phyloP scores from a whole-genome alignment of 306 rosid genomes.

The Sindora glabra region DNA sequence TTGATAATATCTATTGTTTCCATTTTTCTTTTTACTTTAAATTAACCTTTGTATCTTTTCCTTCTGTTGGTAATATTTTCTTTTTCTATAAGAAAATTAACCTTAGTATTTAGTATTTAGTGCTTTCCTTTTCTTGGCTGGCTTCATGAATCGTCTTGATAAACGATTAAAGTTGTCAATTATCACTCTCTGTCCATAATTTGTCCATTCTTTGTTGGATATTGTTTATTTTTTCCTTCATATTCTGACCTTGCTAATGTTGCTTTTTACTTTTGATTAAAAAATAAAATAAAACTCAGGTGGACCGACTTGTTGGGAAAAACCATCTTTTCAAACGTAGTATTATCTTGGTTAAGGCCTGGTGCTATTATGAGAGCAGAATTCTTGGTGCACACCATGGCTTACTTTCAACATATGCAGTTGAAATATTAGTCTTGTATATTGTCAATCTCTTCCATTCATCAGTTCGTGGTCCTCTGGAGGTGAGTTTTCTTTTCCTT shows the following conservation, averaged over 20 bases:
- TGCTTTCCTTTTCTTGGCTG: background rate
- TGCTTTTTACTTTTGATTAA: background rate
- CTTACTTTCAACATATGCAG: slow-evolving; percentile 59
- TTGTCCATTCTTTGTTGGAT: background rate
- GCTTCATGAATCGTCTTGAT: background rate
- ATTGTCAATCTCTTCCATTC: slow-evolving; percentile 49
- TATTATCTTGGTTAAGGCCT: slow-evolving; percentile 57
- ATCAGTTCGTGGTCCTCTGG: slow-evolving; percentile 57
- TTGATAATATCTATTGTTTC: background rate
- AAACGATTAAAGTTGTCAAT: background rate
- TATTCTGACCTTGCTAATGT: slow-evolving; percentile 9
- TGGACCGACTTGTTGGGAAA: slow-evolving; percentile 43
- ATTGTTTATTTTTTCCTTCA: background rate
- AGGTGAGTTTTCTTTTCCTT: slow-evolving; percentile 36
- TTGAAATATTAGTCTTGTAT: slow-evolving; percentile 53
- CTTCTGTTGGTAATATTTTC: too few relatives aligned
- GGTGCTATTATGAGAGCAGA: slow-evolving; percentile 79
- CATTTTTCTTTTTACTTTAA: too few relatives aligned
- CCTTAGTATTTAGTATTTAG: slow-evolving; percentile 7
- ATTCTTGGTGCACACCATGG: slow-evolving; percentile 64
- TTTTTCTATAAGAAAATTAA: background rate
- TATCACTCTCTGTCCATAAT: background rate
- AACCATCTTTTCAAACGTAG: slow-evolving; percentile 62
- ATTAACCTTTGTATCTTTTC: too few relatives aligned
- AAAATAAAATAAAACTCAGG: slow-evolving; percentile 19